Evolutionary conservation across 441 rosid species (phyloP).

Genomic region (Adansonia gregorii): DNA sequence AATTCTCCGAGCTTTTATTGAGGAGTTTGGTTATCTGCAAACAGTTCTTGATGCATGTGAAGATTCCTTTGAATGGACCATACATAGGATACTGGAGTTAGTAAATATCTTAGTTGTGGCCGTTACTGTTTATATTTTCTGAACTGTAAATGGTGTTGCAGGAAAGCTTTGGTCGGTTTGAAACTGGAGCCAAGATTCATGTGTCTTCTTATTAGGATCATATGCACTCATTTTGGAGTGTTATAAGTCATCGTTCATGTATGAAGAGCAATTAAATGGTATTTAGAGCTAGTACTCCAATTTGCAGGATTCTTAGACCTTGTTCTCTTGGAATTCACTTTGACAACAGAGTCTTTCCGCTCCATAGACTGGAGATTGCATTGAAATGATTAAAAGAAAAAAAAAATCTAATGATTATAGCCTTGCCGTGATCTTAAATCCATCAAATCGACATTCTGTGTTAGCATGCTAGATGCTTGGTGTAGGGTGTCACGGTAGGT

Average conservation of each 20-base stretch:
- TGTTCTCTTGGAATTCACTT: constrained; percentile 27
- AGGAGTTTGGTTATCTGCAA: background rate
- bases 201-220: constrained; percentile 39
- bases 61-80: constrained; percentile 25
- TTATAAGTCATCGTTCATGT: constrained; percentile 30
- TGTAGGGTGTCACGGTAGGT: constrained; percentile 19
- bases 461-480: constrained; percentile 16
- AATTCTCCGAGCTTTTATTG: constrained; percentile 20
- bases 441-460: constrained; percentile 17
- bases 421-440: constrained; percentile 20
- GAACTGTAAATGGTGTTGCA: constrained; percentile 54
- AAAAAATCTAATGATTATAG: background rate
- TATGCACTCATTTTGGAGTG: constrained; percentile 37
- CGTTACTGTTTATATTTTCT: constrained; percentile 38
- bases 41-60: constrained; percentile 6
- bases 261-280: constrained; percentile 33
- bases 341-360: constrained; percentile 23
- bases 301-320: constrained; percentile 27
- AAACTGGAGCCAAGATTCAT: constrained; percentile 44
- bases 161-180: constrained; percentile 45
- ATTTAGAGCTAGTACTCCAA: constrained; percentile 31
- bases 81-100: constrained; percentile 35
- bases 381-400: background rate
- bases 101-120: constrained; percentile 38
- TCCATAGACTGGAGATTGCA: constrained; percentile 23